A percentile compares a stretch with the other conserved stretches of the same genome.
Evolutionary conservation across 2,329 filamentous ascomycete genomes (phyloP).

Genomic region (Colletotrichum salicis): DNA sequence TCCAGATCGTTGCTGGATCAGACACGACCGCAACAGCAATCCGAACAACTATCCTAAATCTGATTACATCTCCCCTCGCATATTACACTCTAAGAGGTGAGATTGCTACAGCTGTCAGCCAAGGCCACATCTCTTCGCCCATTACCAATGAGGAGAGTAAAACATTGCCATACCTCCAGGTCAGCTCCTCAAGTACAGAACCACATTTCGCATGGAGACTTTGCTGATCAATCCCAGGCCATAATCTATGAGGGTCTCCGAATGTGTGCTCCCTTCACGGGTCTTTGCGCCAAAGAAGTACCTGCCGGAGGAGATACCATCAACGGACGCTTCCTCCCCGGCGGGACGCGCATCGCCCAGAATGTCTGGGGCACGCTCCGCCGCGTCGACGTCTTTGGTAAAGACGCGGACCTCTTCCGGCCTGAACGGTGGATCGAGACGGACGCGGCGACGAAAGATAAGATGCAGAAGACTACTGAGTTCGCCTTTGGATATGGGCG

Average conservation of each 20-base stretch:
- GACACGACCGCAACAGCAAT: slow-evolving; percentile 65
- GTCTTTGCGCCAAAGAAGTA: slow-evolving; percentile 40
- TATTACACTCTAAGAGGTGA: slow-evolving; percentile 57
- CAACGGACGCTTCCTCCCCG: slow-evolving; percentile 42
- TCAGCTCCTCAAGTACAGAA: slow-evolving; percentile 45
- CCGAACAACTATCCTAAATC: slow-evolving; percentile 58
- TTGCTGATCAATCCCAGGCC: slow-evolving; percentile 51
- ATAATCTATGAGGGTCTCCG: slow-evolving; percentile 54
- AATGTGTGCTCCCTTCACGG: slow-evolving; percentile 48
- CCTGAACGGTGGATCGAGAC: slow-evolving; percentile 61
- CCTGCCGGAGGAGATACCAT: slow-evolving; percentile 43
- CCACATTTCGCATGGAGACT: background rate
- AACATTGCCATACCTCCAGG: slow-evolving; percentile 53
- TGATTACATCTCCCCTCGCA: slow-evolving; percentile 57
- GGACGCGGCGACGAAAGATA: slow-evolving; percentile 35
- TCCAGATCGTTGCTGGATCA: slow-evolving; percentile 47
- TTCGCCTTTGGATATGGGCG: slow-evolving; percentile 50
- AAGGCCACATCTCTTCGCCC: slow-evolving; percentile 41
- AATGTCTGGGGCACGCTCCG: slow-evolving; percentile 53
- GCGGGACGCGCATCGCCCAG: slow-evolving; percentile 45
- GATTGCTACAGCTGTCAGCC: slow-evolving; percentile 52
- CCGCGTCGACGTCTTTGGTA: slow-evolving; percentile 49
- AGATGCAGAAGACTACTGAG: slow-evolving; percentile 44
- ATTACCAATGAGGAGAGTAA: slow-evolving; percentile 42
- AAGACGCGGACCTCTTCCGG: slow-evolving; percentile 53